Base-by-base conservation (phyloP, 768 basidiomycete species). In the Boletus rex-veris region DNA sequence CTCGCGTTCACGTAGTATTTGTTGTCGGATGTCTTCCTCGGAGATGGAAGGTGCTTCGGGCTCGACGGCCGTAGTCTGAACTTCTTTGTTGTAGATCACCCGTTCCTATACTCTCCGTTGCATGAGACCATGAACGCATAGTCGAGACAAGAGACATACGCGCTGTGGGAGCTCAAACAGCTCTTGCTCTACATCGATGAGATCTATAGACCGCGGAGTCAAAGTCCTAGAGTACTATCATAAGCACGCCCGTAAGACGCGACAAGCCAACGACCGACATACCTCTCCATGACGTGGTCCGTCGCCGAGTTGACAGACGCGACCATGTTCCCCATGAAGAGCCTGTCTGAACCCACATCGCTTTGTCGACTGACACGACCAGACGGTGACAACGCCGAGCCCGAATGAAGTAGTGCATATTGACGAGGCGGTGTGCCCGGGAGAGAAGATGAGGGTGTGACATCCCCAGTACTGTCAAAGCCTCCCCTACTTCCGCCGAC, bases 171-270 rank as follows among this genome's bases (percentile, higher is more conserved):
- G 73, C 62, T 95, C 93, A 60, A 92, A 96, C 6, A 97, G 74
- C 65, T 97, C 94, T 64, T 92, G 86, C 58, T 93, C 90, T 16
- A 90, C 79, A 59, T 96, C 91, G 46, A 96, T 81, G n/a, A 93
- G 78, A 64, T 92, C 90, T 40, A 84, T 74, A 30, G 80, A 77
- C 40, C 88, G 78, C 11, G 86, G 84, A 5, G 80, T 83, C 63
- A 90, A 75, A 42, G 75, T 75, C 53, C 87, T 90, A 57, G 8
- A 31, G 33, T 15, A 54, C 58, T 58, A 40, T 46, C n/a, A 46
- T 21, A 24, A 24, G 11, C 12, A 35, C 5, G 11, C 42, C 59
- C 12, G 39, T 30, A 47, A 37, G 21, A 50, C 18, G 30, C 26
- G 31, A 19, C 45, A 41, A 4, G 19, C 6, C 35, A 10, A 19